Evolutionary conservation across 1,284 basidiomycete genomes (phyloP).

Genomic region (Jaminaea rosea): DNA sequence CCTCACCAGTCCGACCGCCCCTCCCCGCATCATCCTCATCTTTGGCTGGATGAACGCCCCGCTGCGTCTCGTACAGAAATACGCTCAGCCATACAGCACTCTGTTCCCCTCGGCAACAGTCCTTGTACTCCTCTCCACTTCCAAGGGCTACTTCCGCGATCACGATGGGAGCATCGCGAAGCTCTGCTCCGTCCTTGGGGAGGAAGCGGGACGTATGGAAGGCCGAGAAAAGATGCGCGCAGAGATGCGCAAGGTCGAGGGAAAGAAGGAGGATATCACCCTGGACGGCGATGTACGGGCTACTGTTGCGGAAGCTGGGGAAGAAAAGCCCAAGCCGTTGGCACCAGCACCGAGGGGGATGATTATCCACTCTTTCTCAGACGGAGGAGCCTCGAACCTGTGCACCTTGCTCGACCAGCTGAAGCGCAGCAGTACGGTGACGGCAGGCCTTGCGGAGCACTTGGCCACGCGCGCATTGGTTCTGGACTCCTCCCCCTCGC

Average conservation of each 20-base stretch:
- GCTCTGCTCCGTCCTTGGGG: slow-evolving; percentile 5
- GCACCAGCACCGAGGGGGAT: slow-evolving; percentile 5
- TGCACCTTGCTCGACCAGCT: slow-evolving; percentile 17
- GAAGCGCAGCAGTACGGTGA: neutral
- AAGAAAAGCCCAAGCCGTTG: slow-evolving; percentile 3
- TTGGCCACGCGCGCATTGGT: slow-evolving; percentile 13
- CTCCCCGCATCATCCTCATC: too few species aligned
- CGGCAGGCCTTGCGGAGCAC: too few species aligned
- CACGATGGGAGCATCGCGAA: slow-evolving; percentile 11
- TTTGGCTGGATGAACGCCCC: slow-evolving; percentile 44
- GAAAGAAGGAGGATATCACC: neutral
- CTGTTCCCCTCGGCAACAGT: slow-evolving; percentile 33
- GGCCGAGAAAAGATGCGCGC: neutral
- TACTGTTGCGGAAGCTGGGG: neutral
- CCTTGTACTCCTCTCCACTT: slow-evolving; percentile 32
- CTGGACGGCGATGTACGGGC: slow-evolving; percentile 1
- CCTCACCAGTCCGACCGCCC: too few species aligned
- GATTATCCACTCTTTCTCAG: slow-evolving; percentile 21
- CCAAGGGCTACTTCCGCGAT: slow-evolving; percentile 17
- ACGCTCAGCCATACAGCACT: slow-evolving; percentile 28
- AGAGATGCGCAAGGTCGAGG: slow-evolving; percentile 1
- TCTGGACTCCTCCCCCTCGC: slow-evolving; percentile 31
- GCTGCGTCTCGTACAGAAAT: slow-evolving; percentile 33
- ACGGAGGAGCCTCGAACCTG: slow-evolving; percentile 31
- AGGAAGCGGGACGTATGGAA: slow-evolving; percentile 1